A percentile compares a stretch with the other conserved stretches of the same genome.
These are phyloP conservation scores for Phytophthora niederhauseri DNA, from an alignment of 352 stramenopile genomes.

Conservation along the genomic window DNA sequence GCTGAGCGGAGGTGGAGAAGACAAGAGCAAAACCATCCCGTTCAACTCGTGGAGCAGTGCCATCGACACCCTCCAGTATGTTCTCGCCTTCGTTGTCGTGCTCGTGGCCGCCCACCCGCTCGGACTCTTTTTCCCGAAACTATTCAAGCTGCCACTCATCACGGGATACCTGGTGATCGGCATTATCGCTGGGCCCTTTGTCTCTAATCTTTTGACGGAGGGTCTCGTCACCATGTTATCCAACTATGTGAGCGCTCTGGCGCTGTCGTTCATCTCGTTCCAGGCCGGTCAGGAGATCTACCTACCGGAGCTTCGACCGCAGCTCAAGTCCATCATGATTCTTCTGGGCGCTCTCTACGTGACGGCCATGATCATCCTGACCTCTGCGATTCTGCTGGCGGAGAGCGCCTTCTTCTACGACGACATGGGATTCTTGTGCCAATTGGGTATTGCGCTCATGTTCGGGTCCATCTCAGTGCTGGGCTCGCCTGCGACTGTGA, in stretches of 20 bases:
- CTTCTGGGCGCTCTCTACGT: slow-evolving; percentile 50
- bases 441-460: slow-evolving; percentile 68
- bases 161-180: slow-evolving; percentile 70
- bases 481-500: slow-evolving; percentile 63
- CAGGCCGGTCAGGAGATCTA: slow-evolving; percentile 75
- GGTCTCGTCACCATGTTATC: slow-evolving; percentile 47
- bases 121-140: slow-evolving; percentile 60
- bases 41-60: slow-evolving; percentile 50
- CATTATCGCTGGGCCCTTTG: slow-evolving; percentile 64
- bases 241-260: slow-evolving; percentile 57
- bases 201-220: slow-evolving; percentile 49
- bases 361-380: slow-evolving; percentile 60
- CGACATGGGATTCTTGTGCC: slow-evolving; percentile 42
- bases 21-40: slow-evolving; percentile 45
- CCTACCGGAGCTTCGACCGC: slow-evolving; percentile 54
- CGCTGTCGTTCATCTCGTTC: slow-evolving; percentile 77
- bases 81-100: slow-evolving; percentile 58
- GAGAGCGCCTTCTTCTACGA: slow-evolving; percentile 61
- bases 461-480: slow-evolving; percentile 71
- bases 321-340: slow-evolving; percentile 63
- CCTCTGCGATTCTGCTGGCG: slow-evolving; percentile 34
- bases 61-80: slow-evolving; percentile 51
- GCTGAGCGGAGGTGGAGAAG: slow-evolving; percentile 22
- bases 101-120: slow-evolving; percentile 61
- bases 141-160: slow-evolving; percentile 69